phyloP scores from a whole-genome alignment of 352 stramenopile species.

The Phytophthora cactorum region DNA sequence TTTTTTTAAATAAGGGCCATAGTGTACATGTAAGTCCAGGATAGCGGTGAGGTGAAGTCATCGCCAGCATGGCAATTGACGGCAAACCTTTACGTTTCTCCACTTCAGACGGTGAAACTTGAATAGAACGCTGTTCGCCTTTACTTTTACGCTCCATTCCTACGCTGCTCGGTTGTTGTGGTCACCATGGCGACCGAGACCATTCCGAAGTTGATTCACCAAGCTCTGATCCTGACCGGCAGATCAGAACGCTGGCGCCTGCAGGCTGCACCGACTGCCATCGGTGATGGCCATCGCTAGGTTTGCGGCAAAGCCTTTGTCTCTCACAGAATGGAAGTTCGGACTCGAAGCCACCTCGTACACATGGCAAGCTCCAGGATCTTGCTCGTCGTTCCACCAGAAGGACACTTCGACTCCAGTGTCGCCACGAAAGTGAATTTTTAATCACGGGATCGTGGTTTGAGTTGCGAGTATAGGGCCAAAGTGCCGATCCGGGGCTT shows the following conservation, averaged over 20 bases:
- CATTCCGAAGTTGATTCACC: too few species aligned
- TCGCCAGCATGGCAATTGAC: not conserved
- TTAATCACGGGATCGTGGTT: constrained; percentile 12
- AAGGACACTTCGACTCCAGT: too few species aligned
- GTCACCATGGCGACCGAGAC: too few species aligned
- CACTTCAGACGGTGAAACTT: not conserved
- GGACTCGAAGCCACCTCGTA: not conserved
- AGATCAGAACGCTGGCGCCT: not conserved
- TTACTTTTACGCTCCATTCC: not conserved
- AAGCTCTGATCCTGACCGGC: too few species aligned
- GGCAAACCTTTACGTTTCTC: not conserved
- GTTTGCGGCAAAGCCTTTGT: not conserved
- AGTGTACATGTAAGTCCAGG: not conserved
- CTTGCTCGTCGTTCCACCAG: not conserved
- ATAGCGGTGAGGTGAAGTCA: not conserved
- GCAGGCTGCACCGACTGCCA: not conserved
- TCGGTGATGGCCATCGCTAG: too few species aligned
- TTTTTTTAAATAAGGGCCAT: too few species aligned
- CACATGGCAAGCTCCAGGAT: not conserved
- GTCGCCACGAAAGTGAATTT: constrained; percentile 18
- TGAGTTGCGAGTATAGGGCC: constrained; percentile 1
- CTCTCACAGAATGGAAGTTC: not conserved
- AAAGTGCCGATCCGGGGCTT: constrained; percentile 7
- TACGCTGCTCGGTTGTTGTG: not conserved
- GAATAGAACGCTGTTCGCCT: not conserved